Evolutionary conservation across 1,284 basidiomycete species (phyloP).

Genomic region (Pterulicium gracile): DNA sequence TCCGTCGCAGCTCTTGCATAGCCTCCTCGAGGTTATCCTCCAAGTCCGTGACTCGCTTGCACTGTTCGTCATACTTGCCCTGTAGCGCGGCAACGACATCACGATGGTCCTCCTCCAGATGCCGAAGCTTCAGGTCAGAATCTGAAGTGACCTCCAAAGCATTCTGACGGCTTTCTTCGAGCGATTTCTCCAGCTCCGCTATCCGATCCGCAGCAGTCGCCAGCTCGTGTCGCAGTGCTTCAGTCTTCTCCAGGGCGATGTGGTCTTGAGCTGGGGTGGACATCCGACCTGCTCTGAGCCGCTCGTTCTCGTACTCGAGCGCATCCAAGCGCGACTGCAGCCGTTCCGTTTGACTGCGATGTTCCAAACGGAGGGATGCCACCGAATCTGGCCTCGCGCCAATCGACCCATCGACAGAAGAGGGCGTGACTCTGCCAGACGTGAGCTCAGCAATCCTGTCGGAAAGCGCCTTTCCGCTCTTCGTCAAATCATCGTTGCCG

Average conservation of each 20-base stretch:
- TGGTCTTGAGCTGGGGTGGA: slow-evolving; percentile 19
- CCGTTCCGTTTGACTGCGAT: slow-evolving; percentile 23
- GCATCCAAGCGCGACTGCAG: slow-evolving; percentile 42
- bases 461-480: slow-evolving; percentile 32
- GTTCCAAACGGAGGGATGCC: not conserved
- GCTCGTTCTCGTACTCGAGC: slow-evolving; percentile 47
- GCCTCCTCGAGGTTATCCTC: slow-evolving; percentile 36
- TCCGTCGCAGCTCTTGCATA: slow-evolving; percentile 19
- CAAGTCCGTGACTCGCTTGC: not conserved
- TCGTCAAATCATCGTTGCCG: slow-evolving; percentile 24
- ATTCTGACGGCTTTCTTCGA: slow-evolving; percentile 24
- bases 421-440: slow-evolving; percentile 17
- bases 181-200: slow-evolving; percentile 29
- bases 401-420: slow-evolving; percentile 6
- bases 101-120: not conserved
- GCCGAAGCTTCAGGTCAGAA: not conserved
- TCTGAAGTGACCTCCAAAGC: slow-evolving; percentile 19
- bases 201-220: slow-evolving; percentile 28
- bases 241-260: slow-evolving; percentile 28
- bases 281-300: slow-evolving; percentile 18
- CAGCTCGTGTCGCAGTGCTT: slow-evolving; percentile 4
- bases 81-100: not conserved
- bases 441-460: slow-evolving; percentile 38
- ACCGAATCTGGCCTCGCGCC: not conserved
- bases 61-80: not conserved